phyloP scores from a whole-genome alignment of 1,284 basidiomycete genomes.

The Trichosporon sp. region DNA sequence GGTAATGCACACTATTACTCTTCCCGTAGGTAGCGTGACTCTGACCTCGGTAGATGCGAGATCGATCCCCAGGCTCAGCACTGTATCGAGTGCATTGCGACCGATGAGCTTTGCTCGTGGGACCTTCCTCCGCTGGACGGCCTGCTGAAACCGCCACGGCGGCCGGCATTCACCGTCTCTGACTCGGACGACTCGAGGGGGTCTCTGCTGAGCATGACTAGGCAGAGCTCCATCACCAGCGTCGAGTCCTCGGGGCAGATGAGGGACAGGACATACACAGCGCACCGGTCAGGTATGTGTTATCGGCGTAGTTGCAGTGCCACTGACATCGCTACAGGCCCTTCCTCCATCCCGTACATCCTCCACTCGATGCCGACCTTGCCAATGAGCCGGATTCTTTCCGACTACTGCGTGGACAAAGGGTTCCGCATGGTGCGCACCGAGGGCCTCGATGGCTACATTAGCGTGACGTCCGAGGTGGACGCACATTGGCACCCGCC shows the following conservation, averaged over 20 bases:
- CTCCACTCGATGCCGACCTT: conserved; percentile 30
- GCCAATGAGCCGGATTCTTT: conserved; percentile 17
- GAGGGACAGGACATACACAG: neutral
- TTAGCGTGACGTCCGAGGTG: conserved; percentile 11
- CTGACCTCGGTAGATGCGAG: neutral
- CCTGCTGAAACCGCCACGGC: neutral
- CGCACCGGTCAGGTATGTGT: conserved; percentile 20
- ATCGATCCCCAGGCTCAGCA: conserved; percentile 15
- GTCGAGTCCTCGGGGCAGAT: neutral
- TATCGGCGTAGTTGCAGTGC: neutral
- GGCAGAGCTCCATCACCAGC: neutral
- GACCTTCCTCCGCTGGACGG: neutral
- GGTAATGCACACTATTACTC: neutral
- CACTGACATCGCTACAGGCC: conserved; percentile 14
- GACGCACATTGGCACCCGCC: neutral
- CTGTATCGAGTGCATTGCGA: conserved; percentile 21
- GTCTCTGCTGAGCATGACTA: conserved; percentile 10
- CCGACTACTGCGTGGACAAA: conserved; percentile 10
- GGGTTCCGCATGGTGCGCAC: conserved; percentile 11
- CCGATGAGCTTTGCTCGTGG: neutral
- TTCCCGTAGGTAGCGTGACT: too few relatives aligned
- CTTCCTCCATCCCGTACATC: conserved; percentile 26
- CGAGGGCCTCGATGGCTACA: conserved; percentile 21
- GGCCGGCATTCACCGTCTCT: neutral
- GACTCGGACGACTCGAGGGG: neutral